These are phyloP conservation scores for Entelexis paramagnoliae DNA, from an alignment of 1,139 yeast genomes.

Conservation along the genomic window DNA sequence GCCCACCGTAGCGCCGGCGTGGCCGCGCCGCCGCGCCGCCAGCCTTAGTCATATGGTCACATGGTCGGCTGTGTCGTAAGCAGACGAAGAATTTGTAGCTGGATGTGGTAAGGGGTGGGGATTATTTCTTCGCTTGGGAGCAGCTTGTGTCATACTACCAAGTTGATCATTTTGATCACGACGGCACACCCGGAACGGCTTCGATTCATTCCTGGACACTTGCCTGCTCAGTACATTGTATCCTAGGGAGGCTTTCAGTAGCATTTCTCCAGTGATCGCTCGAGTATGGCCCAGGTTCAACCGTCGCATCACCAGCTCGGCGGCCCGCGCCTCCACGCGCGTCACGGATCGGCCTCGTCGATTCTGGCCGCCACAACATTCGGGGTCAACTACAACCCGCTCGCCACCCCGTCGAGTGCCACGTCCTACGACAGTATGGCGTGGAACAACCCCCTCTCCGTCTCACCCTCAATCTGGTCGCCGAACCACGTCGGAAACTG, in stretches of 20 bases:
- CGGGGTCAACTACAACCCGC: conserved; percentile 9
- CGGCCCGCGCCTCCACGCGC: conserved; percentile 7
- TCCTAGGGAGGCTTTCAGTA: conserved; percentile 22
- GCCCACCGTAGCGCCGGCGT: too few relatives aligned
- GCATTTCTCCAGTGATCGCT: conserved; percentile 17
- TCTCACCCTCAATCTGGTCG: conserved; percentile 21
- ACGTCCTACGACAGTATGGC: conserved; percentile 7
- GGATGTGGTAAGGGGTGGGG: conserved; percentile 1
- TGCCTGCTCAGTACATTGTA: conserved; percentile 3
- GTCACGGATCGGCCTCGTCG: conserved; percentile 13
- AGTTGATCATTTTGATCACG: conserved; percentile 4
- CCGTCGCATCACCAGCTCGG: not conserved
- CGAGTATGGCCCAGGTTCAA: conserved; percentile 17
- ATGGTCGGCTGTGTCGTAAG: not conserved
- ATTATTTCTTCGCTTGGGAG: conserved; percentile 7
- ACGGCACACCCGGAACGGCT: conserved; percentile 3
- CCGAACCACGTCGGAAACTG: conserved; percentile 16
- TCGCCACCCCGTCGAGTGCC: conserved; percentile 11
- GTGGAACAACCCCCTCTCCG: conserved; percentile 12
- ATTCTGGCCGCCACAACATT: conserved; percentile 14
- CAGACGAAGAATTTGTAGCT: not conserved
- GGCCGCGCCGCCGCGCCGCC: too few relatives aligned
- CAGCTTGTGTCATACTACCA: not conserved
- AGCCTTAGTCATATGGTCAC: not conserved
- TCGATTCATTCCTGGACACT: conserved; percentile 3